phyloP scores from a whole-genome alignment of 2,329 filamentous ascomycete species.

The Sporothrix sp. region DNA sequence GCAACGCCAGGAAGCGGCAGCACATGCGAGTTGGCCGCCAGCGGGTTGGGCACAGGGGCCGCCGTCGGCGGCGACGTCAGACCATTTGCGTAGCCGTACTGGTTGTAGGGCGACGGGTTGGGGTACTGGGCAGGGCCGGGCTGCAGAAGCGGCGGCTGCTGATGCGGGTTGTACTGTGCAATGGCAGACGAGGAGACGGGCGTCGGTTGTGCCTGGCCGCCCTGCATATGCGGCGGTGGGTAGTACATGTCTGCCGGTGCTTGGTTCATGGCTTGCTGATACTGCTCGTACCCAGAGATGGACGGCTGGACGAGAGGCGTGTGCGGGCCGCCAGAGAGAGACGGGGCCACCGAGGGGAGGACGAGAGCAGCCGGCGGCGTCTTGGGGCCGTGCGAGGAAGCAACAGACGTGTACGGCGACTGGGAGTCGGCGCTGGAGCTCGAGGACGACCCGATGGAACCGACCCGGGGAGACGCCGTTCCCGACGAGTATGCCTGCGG shows the following conservation, averaged over 20 bases:
- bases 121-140: slow-evolving; percentile 62
- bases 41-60: slow-evolving; percentile 59
- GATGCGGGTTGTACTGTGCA: slow-evolving; percentile 62
- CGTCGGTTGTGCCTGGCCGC: slow-evolving; percentile 62
- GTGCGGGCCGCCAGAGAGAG: slow-evolving; percentile 26
- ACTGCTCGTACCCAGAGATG: slow-evolving; percentile 33
- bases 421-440: slow-evolving; percentile 43
- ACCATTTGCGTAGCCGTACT: slow-evolving; percentile 68
- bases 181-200: slow-evolving; percentile 65
- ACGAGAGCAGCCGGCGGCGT: slow-evolving; percentile 59
- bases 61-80: slow-evolving; percentile 69
- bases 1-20: slow-evolving; percentile 58
- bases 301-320: slow-evolving; percentile 29
- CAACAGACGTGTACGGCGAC: slow-evolving; percentile 44
- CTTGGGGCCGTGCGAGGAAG: slow-evolving; percentile 56
- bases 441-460: slow-evolving; percentile 57
- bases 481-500: slow-evolving; percentile 62
- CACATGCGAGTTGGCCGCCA: slow-evolving; percentile 53
- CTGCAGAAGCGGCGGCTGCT: slow-evolving; percentile 66
- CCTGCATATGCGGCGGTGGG: slow-evolving; percentile 63
- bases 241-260: slow-evolving; percentile 78
- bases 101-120: slow-evolving; percentile 47
- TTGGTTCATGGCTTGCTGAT: slow-evolving; percentile 64
- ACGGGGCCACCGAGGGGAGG: neutral
- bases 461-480: slow-evolving; percentile 65